phyloP scores from a whole-genome alignment of 192 early-diverging fungal genomes.

The Diversispora eburnea region DNA sequence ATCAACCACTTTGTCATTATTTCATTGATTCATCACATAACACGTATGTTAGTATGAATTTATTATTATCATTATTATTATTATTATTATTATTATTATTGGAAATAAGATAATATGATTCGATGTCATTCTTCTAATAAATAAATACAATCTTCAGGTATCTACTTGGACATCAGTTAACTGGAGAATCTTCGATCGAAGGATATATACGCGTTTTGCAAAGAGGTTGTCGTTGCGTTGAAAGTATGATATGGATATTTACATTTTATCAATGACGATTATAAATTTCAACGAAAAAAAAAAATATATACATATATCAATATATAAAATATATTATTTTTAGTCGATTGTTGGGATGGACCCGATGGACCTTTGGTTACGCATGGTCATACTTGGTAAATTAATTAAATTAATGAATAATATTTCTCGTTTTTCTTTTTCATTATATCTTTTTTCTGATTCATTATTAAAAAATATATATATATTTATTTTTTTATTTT shows the following conservation, averaged over 20 bases:
- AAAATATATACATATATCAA: background rate
- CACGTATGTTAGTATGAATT: conserved; percentile 43
- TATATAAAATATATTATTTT: conserved; percentile 11
- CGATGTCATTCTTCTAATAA: background rate
- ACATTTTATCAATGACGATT: background rate
- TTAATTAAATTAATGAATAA: too few species aligned
- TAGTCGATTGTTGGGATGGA: conserved; percentile 92
- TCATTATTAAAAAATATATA: background rate
- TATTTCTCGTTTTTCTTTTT: background rate
- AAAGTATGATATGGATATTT: conserved; percentile 60
- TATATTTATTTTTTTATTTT: background rate
- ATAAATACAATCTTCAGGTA: conserved; percentile 40
- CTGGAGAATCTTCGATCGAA: conserved; percentile 75
- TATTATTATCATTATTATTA: background rate
- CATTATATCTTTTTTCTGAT: background rate
- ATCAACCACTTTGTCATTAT: conserved; percentile 70
- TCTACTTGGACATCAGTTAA: conserved; percentile 78
- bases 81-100: too few species aligned
- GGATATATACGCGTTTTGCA: conserved; percentile 84
- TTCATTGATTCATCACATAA: conserved; percentile 88
- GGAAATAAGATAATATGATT: too few species aligned
- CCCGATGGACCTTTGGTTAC: conserved; percentile 73
- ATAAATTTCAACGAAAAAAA: background rate
- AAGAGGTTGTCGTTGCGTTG: conserved; percentile 85
- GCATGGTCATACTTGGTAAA: conserved; percentile 79